Evolutionary conservation across 2,329 filamentous ascomycete species (phyloP).

Genomic region (Xylariales sp.): DNA sequence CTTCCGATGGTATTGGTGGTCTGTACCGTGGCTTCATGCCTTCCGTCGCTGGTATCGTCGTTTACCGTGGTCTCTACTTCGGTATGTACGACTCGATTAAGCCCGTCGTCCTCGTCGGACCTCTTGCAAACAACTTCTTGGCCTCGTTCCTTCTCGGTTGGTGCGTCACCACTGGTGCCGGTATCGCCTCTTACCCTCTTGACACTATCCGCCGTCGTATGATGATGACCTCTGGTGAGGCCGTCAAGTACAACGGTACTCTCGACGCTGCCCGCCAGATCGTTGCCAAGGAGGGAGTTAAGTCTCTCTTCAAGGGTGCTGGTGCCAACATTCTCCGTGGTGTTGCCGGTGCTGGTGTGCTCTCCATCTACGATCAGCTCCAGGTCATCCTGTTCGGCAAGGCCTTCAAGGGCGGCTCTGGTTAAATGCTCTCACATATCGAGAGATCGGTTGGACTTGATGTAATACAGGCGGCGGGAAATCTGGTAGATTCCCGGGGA

Average conservation of each 20-base stretch:
- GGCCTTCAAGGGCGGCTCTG: slow-evolving; percentile 84
- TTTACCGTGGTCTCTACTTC: slow-evolving; percentile 99
- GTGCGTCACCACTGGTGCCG: slow-evolving; percentile 99
- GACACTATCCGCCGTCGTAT: slow-evolving; percentile 99
- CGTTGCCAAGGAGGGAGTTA: slow-evolving; percentile 95
- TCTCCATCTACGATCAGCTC: slow-evolving; percentile 99
- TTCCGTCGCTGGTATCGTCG: slow-evolving; percentile 98
- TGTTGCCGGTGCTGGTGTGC: slow-evolving; percentile 99
- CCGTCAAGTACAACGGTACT: slow-evolving; percentile 99
- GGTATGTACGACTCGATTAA: slow-evolving; percentile 99
- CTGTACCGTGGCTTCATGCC: slow-evolving; percentile 99
- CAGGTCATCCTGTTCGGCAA: slow-evolving; percentile 99
- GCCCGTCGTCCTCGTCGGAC: slow-evolving; percentile 92
- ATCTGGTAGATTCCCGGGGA: slow-evolving; percentile 50
- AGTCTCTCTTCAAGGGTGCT: slow-evolving; percentile 99
- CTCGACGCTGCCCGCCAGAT: slow-evolving; percentile 97
- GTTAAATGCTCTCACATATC: slow-evolving; percentile 56
- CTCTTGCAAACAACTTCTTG: slow-evolving; percentile 98
- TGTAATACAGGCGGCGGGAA: slow-evolving; percentile 50
- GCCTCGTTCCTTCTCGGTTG: slow-evolving; percentile 99
- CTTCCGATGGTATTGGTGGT: slow-evolving; percentile 98
- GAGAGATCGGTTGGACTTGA: slow-evolving; percentile 56
- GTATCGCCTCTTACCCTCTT: slow-evolving; percentile 99
- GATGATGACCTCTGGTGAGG: slow-evolving; percentile 99
- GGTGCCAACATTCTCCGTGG: slow-evolving; percentile 99